Percentiles rank a stretch among this genome's conserved stretches.
Evolutionary conservation across 2,329 filamentous ascomycete genomes (phyloP).

Genomic region (Aschersonia sp.): DNA sequence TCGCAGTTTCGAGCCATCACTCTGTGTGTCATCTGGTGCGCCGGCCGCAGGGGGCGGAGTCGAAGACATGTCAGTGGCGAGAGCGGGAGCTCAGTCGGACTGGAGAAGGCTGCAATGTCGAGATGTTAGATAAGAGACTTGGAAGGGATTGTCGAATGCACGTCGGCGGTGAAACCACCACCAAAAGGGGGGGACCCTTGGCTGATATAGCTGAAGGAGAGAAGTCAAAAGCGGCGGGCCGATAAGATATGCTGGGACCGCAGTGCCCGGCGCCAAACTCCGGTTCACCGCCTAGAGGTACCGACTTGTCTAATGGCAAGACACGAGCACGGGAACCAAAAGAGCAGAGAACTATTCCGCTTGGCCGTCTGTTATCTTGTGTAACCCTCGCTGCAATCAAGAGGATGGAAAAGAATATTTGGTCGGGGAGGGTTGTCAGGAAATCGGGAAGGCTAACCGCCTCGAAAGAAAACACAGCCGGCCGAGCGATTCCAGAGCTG

Average conservation of each 20-base stretch:
- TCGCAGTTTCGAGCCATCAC: conserved; percentile 77
- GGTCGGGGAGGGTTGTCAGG: no score
- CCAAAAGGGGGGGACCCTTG: neutral
- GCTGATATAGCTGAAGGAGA: neutral
- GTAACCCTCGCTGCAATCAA: no score
- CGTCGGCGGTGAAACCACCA: neutral
- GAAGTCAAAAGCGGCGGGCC: neutral
- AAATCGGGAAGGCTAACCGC: no score
- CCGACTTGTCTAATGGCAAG: no score
- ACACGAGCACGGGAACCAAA: no score
- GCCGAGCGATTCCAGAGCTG: neutral
- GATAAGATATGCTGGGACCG: neutral
- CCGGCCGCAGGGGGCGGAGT: conserved; percentile 18
- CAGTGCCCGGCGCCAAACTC: no score
- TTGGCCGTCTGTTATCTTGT: no score
- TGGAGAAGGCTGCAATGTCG: no score
- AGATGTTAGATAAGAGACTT: no score
- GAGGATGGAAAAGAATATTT: no score
- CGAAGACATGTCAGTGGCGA: conserved; percentile 19
- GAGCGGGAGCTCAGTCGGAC: neutral
- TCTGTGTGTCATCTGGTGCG: conserved; percentile 33
- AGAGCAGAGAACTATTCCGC: no score
- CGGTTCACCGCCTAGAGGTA: no score
- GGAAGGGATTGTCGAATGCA: neutral
- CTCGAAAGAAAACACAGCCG: neutral